phyloP scores from a whole-genome alignment of 345 rosid species.

The Rhizophora mangle region DNA sequence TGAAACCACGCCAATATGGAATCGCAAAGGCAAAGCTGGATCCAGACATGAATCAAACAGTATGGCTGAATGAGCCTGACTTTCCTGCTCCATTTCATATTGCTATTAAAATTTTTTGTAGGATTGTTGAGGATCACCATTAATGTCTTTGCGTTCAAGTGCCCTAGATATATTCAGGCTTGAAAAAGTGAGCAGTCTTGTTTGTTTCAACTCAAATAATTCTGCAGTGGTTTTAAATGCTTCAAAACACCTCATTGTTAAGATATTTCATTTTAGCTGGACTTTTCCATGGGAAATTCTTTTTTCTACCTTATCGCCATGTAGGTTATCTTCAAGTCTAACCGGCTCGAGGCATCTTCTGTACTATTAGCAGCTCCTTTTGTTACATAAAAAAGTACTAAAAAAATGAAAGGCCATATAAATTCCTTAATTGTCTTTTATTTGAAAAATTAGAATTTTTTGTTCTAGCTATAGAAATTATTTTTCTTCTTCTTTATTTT shows the following conservation, averaged over 20 bases:
- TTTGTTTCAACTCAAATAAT: background rate
- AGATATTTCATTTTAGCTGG: background rate
- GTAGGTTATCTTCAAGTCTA: too few relatives aligned
- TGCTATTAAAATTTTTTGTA: background rate
- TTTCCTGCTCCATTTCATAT: background rate
- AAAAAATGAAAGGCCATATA: too few relatives aligned
- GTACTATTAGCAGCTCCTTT: too few relatives aligned
- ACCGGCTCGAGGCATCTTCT: too few relatives aligned
- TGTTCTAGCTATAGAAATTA: too few relatives aligned
- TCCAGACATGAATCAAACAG: background rate
- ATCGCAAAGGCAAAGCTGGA: constrained; percentile 49
- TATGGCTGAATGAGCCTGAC: constrained; percentile 1
- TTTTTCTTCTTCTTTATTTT: too few relatives aligned
- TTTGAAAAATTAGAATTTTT: too few relatives aligned
- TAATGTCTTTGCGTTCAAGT: background rate
- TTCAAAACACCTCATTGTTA: background rate
- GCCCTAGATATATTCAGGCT: background rate
- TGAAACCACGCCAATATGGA: constrained; percentile 81
- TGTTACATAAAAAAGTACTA: too few relatives aligned
- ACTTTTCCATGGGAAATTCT: too few relatives aligned
- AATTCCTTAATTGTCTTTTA: too few relatives aligned
- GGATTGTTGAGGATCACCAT: background rate
- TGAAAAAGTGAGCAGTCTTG: background rate
- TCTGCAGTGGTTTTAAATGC: background rate
- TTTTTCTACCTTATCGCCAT: too few relatives aligned